These are phyloP conservation scores for Metschnikowia kofuensis DNA, from an alignment of 805 yeast species.

Conservation along the genomic window DNA sequence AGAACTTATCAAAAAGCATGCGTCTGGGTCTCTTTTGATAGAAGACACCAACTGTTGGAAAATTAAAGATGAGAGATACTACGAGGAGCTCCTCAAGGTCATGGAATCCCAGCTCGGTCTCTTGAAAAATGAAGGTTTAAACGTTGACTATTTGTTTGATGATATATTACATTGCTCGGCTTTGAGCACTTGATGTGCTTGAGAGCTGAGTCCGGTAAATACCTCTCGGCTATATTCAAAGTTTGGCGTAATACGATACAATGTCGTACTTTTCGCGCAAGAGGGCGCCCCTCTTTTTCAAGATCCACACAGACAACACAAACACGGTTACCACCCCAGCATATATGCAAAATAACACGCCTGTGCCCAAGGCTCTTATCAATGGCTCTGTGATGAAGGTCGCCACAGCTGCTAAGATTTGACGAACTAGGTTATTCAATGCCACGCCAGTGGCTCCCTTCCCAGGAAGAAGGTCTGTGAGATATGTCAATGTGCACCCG, in stretches of 20 bases:
- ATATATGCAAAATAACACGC: slow-evolving; percentile 65
- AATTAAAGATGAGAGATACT: slow-evolving; percentile 44
- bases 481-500: slow-evolving; percentile 75
- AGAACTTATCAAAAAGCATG: slow-evolving; percentile 58
- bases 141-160: slow-evolving; percentile 67
- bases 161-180: slow-evolving; percentile 25
- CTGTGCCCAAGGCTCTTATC: slow-evolving; percentile 62
- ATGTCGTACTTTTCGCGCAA: slow-evolving; percentile 66
- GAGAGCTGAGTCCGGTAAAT: too few relatives aligned
- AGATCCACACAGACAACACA: slow-evolving; percentile 39
- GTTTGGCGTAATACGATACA: slow-evolving; percentile 51
- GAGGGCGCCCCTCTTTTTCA: slow-evolving; percentile 55
- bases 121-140: slow-evolving; percentile 65
- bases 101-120: slow-evolving; percentile 57
- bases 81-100: slow-evolving; percentile 52
- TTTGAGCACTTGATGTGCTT: background rate
- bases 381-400: slow-evolving; percentile 75
- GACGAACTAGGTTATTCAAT: slow-evolving; percentile 70
- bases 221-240: slow-evolving; percentile 12
- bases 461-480: slow-evolving; percentile 83
- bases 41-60: slow-evolving; percentile 13
- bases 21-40: slow-evolving; percentile 52
- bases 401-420: slow-evolving; percentile 70
- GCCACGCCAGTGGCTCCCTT: slow-evolving; percentile 90
- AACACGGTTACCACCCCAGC: slow-evolving; percentile 53